A percentile compares a stretch with the other conserved stretches of the same genome.
Evolutionary conservation across 202 grass and related monocot genomes (phyloP).

Genomic region (Thinopyrum obtusiflorum): DNA sequence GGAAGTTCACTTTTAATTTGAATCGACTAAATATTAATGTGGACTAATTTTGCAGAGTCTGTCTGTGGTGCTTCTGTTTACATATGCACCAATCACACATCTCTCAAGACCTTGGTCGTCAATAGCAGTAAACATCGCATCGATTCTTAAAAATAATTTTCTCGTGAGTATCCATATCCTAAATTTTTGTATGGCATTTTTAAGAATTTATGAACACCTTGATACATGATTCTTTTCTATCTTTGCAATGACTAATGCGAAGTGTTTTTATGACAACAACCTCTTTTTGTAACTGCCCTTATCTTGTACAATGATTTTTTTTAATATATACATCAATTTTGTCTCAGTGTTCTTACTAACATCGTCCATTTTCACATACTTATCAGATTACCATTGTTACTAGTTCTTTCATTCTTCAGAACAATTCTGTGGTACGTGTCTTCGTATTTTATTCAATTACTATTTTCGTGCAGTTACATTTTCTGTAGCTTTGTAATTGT

Average conservation of each 20-base stretch:
- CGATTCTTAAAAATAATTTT: conserved; percentile 47
- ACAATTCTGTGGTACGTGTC: conserved; percentile 69
- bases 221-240: background rate
- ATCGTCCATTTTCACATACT: background rate
- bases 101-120: conserved; percentile 44
- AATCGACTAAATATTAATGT: background rate
- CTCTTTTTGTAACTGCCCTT: background rate
- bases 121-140: conserved; percentile 47
- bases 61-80: conserved; percentile 44
- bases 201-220: background rate
- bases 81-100: conserved; percentile 58
- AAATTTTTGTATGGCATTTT: background rate
- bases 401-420: conserved; percentile 66
- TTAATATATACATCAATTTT: background rate
- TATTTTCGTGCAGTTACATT: background rate
- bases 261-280: background rate
- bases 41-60: conserved; percentile 38
- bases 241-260: background rate
- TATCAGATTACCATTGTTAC: conserved; percentile 47
- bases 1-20: background rate
- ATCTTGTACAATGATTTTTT: background rate
- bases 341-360: background rate
- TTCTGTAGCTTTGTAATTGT: background rate
- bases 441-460: background rate
- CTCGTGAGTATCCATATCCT: conserved; percentile 40